These are phyloP conservation scores for Globisporangium rhizosaccharum DNA, from an alignment of 352 stramenopile genomes.

Conservation along the genomic window DNA sequence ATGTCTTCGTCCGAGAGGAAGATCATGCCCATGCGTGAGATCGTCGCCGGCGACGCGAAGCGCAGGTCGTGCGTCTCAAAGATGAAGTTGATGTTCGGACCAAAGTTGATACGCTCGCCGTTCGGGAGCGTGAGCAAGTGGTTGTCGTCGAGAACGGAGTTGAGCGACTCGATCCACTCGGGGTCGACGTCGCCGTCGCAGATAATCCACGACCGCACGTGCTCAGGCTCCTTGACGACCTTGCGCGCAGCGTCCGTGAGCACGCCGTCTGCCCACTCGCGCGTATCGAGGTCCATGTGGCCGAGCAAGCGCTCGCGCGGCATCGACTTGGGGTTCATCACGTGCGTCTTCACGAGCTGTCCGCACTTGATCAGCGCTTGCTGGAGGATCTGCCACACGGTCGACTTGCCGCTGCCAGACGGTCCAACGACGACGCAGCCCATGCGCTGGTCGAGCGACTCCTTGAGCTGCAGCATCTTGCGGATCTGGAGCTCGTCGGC, in stretches of 20 bases:
- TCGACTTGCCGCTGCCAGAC: conserved; percentile 91
- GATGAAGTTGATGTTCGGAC: conserved; percentile 94
- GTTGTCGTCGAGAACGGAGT: conserved; percentile 96
- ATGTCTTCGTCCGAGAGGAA: conserved; percentile 93
- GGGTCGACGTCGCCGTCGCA: conserved; percentile 95
- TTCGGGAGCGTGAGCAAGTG: conserved; percentile 94
- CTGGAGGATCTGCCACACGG: conserved; percentile 92
- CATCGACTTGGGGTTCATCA: conserved; percentile 97
- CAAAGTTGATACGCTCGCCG: conserved; percentile 94
- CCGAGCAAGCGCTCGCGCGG: conserved; percentile 87
- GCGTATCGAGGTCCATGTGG: conserved; percentile 93
- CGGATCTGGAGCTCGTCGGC: conserved; percentile 88
- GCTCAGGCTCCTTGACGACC: conserved; percentile 87
- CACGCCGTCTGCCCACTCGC: conserved; percentile 94
- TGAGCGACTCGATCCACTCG: conserved; percentile 96
- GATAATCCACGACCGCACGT: conserved; percentile 92
- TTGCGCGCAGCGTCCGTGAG: conserved; percentile 89
- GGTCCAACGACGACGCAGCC: conserved; percentile 93
- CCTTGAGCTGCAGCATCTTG: conserved; percentile 96
- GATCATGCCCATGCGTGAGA: conserved; percentile 97
- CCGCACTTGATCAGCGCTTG: conserved; percentile 80
- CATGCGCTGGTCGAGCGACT: conserved; percentile 93
- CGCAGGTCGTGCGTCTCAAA: conserved; percentile 95
- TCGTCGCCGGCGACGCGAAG: conserved; percentile 94
- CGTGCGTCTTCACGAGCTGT: conserved; percentile 88